Evolutionary conservation across 2,329 filamentous ascomycete species (phyloP).

Genomic region (Taxawa tesnikishii): DNA sequence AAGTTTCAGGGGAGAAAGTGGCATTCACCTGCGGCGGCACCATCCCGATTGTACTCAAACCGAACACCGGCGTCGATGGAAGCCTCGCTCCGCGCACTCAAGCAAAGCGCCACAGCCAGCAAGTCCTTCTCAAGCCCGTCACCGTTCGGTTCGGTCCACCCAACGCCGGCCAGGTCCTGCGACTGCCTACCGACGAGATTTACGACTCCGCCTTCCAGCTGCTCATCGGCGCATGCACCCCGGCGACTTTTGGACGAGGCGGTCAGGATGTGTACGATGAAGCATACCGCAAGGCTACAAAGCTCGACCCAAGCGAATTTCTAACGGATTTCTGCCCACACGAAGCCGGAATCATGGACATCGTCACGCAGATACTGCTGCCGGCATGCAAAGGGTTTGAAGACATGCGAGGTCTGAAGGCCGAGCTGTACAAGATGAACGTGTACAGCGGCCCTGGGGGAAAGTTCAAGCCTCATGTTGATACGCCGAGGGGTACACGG

Average conservation of each 20-base stretch:
- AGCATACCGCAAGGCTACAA: conserved; percentile 39
- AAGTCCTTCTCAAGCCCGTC: conserved; percentile 1
- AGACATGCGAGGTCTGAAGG: conserved; percentile 25
- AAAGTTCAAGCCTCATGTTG: conserved; percentile 15
- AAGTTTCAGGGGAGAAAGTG: too few relatives aligned
- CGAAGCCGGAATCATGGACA: conserved; percentile 39
- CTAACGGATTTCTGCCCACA: conserved; percentile 40
- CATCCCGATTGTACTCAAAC: not conserved
- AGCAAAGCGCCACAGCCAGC: not conserved
- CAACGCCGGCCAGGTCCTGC: not conserved
- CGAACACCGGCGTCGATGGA: not conserved
- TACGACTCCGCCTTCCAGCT: not conserved
- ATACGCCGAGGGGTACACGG: conserved; percentile 13
- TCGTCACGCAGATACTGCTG: conserved; percentile 34
- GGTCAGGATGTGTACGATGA: conserved; percentile 38
- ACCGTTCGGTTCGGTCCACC: conserved; percentile 3
- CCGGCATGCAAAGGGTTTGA: conserved; percentile 11
- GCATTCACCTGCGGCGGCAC: conserved; percentile 4
- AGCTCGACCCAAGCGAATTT: conserved; percentile 38
- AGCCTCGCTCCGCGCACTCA: not conserved
- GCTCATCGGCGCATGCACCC: conserved; percentile 16
- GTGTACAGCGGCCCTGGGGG: conserved; percentile 17
- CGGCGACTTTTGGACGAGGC: conserved; percentile 37
- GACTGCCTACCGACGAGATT: conserved; percentile 1
- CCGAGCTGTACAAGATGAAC: conserved; percentile 48